These are phyloP conservation scores for Acanthochlamys bracteata DNA, from an alignment of 106 monocot genomes.

Conservation along the genomic window DNA sequence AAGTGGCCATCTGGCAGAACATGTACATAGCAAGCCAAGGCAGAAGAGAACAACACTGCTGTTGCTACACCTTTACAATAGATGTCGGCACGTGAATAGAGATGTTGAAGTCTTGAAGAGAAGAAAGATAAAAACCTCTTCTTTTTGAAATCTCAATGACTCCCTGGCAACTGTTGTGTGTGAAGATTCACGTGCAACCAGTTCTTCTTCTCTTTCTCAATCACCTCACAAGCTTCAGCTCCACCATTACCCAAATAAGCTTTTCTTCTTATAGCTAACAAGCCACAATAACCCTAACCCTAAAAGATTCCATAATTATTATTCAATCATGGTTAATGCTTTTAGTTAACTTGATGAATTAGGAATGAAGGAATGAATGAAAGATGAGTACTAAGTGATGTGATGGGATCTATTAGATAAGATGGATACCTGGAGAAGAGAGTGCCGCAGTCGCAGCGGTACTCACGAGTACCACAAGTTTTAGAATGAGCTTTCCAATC, in stretches of 20 bases:
- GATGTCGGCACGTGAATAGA: conserved; percentile 17
- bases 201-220: conserved; percentile 4
- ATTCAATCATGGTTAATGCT: neutral
- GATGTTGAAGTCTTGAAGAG: conserved; percentile 13
- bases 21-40: conserved; percentile 8
- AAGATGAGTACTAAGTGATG: too few species aligned
- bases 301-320: neutral
- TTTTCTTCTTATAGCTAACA: neutral
- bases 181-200: conserved; percentile 21
- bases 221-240: too few species aligned
- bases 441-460: conserved; percentile 7
- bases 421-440: conserved; percentile 29
- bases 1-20: conserved; percentile 2
- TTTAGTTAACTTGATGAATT: too few species aligned
- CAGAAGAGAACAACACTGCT: conserved; percentile 19
- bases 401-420: neutral
- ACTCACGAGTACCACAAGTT: neutral
- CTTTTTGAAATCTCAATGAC: conserved; percentile 13
- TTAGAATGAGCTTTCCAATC: conserved; percentile 26
- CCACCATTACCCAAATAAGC: neutral
- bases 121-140: conserved; percentile 4
- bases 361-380: too few species aligned
- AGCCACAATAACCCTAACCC: neutral
- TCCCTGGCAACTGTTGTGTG: neutral
- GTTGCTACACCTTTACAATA: neutral